Evolutionary conservation across 2,329 filamentous ascomycete species (phyloP).

Genomic region (Aspergillus fijiensis): DNA sequence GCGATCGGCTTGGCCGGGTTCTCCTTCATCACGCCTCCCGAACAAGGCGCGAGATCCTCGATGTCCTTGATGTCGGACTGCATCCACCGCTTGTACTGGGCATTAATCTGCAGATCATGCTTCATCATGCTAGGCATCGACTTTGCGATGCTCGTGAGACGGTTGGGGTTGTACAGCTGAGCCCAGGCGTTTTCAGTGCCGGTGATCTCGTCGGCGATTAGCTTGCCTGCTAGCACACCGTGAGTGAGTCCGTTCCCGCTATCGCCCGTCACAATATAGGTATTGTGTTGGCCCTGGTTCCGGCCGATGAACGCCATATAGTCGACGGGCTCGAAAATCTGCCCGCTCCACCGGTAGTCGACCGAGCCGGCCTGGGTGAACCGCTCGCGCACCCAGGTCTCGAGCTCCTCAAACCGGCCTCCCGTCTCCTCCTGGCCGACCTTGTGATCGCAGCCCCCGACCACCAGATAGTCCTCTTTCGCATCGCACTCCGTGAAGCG

Average conservation of each 20-base stretch:
- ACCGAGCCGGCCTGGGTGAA: slow-evolving; percentile 52
- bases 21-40: slow-evolving; percentile 56
- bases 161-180: slow-evolving; percentile 52
- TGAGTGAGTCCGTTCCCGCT: slow-evolving; percentile 60
- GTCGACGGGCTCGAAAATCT: slow-evolving; percentile 58
- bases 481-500: slow-evolving; percentile 55
- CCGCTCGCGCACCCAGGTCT: slow-evolving; percentile 54
- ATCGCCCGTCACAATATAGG: slow-evolving; percentile 58
- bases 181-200: slow-evolving; percentile 52
- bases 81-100: slow-evolving; percentile 56
- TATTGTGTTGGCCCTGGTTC: slow-evolving; percentile 53
- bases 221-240: slow-evolving; percentile 52
- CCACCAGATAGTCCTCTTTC: slow-evolving; percentile 55
- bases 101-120: slow-evolving; percentile 57
- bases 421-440: slow-evolving; percentile 54
- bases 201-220: slow-evolving; percentile 57
- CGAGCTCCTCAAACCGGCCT: slow-evolving; percentile 52
- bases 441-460: slow-evolving; percentile 60
- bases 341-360: slow-evolving; percentile 60
- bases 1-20: slow-evolving; percentile 50
- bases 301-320: slow-evolving; percentile 57
- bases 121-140: slow-evolving; percentile 47
- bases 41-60: slow-evolving; percentile 52
- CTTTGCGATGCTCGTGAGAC: slow-evolving; percentile 47
- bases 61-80: slow-evolving; percentile 58